A percentile compares a stretch with the other conserved stretches of the same genome.
Conservation (phyloP, 768 basidiomycete genomes). For the Mycena kentingensis region DNA sequence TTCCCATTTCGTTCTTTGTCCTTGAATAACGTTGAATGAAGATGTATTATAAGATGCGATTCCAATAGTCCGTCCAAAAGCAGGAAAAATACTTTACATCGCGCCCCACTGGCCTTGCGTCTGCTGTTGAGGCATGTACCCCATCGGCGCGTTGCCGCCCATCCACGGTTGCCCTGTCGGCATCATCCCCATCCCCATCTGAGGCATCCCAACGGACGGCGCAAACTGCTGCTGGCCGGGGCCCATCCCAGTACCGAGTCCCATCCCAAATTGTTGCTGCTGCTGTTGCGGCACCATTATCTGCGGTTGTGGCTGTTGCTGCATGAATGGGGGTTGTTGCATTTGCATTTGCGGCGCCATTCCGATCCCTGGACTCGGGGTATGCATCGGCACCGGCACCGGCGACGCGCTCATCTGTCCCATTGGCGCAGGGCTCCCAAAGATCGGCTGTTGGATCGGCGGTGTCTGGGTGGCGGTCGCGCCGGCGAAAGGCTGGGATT, state of each 20-base stretch:
- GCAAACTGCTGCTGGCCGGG: background rate
- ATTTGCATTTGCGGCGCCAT: slow-evolving; percentile 25
- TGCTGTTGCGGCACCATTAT: slow-evolving; percentile 2
- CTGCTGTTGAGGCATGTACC: slow-evolving; percentile 21
- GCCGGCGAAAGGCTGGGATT: slow-evolving; percentile 36
- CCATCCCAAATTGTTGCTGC: slow-evolving; percentile 18
- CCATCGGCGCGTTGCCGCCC: slow-evolving; percentile 9
- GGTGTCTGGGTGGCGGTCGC: no score
- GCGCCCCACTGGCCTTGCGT: slow-evolving; percentile 40
- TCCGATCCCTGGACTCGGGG: background rate
- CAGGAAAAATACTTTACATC: no score
- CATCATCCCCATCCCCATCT: slow-evolving; percentile 28
- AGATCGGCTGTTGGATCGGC: slow-evolving; percentile 21
- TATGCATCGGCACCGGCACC: slow-evolving; percentile 23
- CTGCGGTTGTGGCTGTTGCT: slow-evolving; percentile 12
- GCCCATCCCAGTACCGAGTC: background rate
- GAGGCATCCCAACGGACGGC: no score
- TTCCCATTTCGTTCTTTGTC: background rate
- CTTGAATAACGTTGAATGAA: background rate
- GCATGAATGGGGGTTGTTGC: slow-evolving; percentile 21
- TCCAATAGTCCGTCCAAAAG: no score
- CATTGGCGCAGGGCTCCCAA: slow-evolving; percentile 32
- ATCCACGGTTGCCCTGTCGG: slow-evolving; percentile 24
- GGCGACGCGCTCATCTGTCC: slow-evolving; percentile 34
- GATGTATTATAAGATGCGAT: background rate